Base-by-base conservation (phyloP, 1,284 basidiomycete species). In the Trametes hirsuta region DNA sequence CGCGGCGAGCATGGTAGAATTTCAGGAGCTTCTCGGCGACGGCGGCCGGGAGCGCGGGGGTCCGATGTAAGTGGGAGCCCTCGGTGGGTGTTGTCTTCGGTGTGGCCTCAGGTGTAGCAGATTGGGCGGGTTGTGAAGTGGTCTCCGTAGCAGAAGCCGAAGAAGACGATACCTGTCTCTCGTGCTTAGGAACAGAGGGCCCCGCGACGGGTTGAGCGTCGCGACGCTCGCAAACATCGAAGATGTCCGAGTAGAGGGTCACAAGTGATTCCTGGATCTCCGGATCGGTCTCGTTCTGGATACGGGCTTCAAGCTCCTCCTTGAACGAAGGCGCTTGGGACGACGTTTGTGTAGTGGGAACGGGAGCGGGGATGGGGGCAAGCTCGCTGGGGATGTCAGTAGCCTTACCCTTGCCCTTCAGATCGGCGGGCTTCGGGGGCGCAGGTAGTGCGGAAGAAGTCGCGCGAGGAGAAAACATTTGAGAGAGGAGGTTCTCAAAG, bases 1-100 rank as follows among this genome's bases (percentile, higher is more conserved):
- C 61, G 35, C 68, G 68, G 2, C 65, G 61, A 21, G 64, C 64
- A 39, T 60, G 62, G 55, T 65, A 64, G 53, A 65, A 49, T 45
- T 64, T 45, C 30, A 61, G 62, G 9, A 67, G 59, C 59, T 67
- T 68, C 42, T 58, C 64, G 6, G 68, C 67, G 25, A 66, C 55
- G 6, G 62, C 59, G 42, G 67, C 65, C 12, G 67, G 57, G 37
- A 69, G 53, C 0, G 66, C 69, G 12, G 64, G 66, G 2, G 59
- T 64, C 37, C 70, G 66, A 46, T 66, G 66, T 4, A 71, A 61
- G 14, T 55, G 12, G 0, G 65, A 57, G 35, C 65, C 64, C 5
- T 63, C 58, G 10, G 44, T 14, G 15, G 34, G 12, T 4, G 42
- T 11, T 3, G 44, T 6, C 14, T 49, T 24, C 22, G 55, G 18